Evolutionary conservation across 2,329 filamentous ascomycete species (phyloP).

Genomic region (Ceratocystis harringtonii): DNA sequence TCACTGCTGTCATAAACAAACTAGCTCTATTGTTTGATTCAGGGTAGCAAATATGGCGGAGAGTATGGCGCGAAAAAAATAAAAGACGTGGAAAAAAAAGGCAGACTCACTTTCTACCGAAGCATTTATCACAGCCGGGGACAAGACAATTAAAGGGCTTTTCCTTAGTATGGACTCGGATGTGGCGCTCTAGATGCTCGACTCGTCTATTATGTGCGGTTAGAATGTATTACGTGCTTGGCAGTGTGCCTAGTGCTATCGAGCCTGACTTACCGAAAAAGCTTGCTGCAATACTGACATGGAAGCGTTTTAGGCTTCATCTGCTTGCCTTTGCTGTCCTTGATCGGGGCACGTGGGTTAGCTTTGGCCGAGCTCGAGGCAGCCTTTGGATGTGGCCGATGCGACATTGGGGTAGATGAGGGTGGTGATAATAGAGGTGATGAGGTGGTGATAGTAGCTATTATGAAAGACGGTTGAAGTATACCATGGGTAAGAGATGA

Average conservation of each 20-base stretch:
- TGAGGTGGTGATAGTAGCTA: not conserved
- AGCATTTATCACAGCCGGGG: slow-evolving; percentile 46
- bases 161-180: slow-evolving; percentile 50
- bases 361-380: not conserved
- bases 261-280: slow-evolving; percentile 39
- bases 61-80: not conserved
- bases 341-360: not conserved
- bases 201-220: slow-evolving; percentile 35
- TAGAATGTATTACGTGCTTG: slow-evolving; percentile 14
- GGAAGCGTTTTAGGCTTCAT: slow-evolving; percentile 47
- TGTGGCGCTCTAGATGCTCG: slow-evolving; percentile 49
- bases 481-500: slow-evolving; percentile 5
- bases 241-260: slow-evolving; percentile 2
- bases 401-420: not conserved
- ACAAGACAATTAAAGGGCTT: slow-evolving; percentile 47
- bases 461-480: not conserved
- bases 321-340: slow-evolving; percentile 34
- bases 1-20: not conserved
- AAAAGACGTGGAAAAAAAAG: not conserved
- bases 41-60: slow-evolving; percentile 16
- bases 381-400: not conserved
- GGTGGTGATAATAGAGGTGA: not conserved
- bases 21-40: not conserved
- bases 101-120: slow-evolving; percentile 41
- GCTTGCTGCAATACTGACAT: slow-evolving; percentile 48